Conservation (phyloP, 768 basidiomycete genomes). For the Grammothele lineata region DNA sequence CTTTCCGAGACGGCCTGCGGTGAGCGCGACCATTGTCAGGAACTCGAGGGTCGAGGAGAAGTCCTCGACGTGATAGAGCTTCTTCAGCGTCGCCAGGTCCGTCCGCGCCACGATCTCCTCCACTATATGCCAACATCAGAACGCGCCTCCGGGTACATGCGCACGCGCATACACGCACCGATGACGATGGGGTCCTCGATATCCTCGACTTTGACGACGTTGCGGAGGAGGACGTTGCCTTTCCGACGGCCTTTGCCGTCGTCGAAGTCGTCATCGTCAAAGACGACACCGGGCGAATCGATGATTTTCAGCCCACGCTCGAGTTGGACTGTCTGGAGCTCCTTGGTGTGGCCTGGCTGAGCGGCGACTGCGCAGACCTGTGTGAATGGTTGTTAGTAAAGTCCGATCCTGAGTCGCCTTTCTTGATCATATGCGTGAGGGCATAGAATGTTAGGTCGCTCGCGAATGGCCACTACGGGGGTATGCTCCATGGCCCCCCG, state of each 20-base stretch:
- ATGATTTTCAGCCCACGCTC: conserved; percentile 91
- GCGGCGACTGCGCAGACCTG: conserved; percentile 95
- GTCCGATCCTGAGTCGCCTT: no score
- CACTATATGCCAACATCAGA: no score
- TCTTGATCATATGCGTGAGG: no score
- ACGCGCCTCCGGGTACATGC: no score
- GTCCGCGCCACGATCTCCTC: conserved; percentile 83
- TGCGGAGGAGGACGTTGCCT: conserved; percentile 70
- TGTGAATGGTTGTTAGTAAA: no score
- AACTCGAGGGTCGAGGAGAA: conserved; percentile 76
- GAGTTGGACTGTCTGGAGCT: conserved; percentile 85
- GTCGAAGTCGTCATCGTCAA: conserved; percentile 71
- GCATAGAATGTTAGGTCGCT: no score
- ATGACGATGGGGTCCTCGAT: conserved; percentile 88
- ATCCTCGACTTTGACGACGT: conserved; percentile 88
- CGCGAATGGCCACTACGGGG: no score
- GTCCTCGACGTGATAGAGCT: conserved; percentile 80
- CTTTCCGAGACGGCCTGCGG: conserved; percentile 80
- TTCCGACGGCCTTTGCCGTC: conserved; percentile 39
- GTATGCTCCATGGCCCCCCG: no score
- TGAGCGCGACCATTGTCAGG: conserved; percentile 84
- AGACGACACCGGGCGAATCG: conserved; percentile 97
- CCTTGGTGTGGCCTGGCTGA: conserved; percentile 91
- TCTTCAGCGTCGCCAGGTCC: conserved; percentile 63
- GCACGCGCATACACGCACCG: no score